phyloP scores from a whole-genome alignment of 192 early-diverging fungal genomes.

The Gonapodya sp. region DNA sequence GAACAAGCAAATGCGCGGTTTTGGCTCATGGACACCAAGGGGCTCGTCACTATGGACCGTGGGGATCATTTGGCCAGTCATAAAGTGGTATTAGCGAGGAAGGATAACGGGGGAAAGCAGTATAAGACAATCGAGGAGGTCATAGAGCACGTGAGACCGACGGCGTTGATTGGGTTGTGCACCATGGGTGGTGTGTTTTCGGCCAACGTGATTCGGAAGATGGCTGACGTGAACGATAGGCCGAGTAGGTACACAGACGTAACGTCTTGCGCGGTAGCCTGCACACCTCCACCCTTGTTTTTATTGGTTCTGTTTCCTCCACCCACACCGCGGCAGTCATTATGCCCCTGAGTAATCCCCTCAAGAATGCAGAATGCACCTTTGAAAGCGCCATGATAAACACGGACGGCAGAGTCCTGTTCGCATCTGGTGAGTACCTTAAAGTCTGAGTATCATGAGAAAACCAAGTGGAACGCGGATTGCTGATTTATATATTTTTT shows the following conservation, averaged over 20 bases:
- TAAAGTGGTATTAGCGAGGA: slow-evolving; percentile 78
- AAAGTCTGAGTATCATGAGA: too few relatives aligned
- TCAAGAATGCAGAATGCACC: slow-evolving; percentile 87
- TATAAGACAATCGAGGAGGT: slow-evolving; percentile 61
- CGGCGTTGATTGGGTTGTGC: slow-evolving; percentile 79
- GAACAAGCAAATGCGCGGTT: slow-evolving; percentile 58
- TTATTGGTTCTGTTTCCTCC: neutral
- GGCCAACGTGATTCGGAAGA: slow-evolving; percentile 53
- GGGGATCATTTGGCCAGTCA: slow-evolving; percentile 74
- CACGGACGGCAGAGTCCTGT: slow-evolving; percentile 81
- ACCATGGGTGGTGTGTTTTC: slow-evolving; percentile 72
- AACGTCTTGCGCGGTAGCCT: too few relatives aligned
- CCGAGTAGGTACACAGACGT: too few relatives aligned
- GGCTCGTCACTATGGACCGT: slow-evolving; percentile 78
- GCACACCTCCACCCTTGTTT: slow-evolving; percentile 6
- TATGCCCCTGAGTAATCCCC: slow-evolving; percentile 84
- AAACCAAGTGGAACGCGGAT: too few relatives aligned
- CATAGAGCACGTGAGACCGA: slow-evolving; percentile 80
- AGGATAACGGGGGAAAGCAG: slow-evolving; percentile 75
- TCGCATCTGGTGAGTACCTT: slow-evolving; percentile 58
- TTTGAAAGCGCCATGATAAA: slow-evolving; percentile 80
- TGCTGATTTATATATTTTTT: too few relatives aligned
- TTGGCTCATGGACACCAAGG: slow-evolving; percentile 85
- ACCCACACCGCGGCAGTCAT: slow-evolving; percentile 37
- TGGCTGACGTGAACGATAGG: slow-evolving; percentile 62